Percentiles rank a stretch among this genome's conserved stretches.
These are phyloP conservation scores for Physocladia obscura DNA, from an alignment of 192 early-diverging fungal species.

Conservation along the genomic window DNA sequence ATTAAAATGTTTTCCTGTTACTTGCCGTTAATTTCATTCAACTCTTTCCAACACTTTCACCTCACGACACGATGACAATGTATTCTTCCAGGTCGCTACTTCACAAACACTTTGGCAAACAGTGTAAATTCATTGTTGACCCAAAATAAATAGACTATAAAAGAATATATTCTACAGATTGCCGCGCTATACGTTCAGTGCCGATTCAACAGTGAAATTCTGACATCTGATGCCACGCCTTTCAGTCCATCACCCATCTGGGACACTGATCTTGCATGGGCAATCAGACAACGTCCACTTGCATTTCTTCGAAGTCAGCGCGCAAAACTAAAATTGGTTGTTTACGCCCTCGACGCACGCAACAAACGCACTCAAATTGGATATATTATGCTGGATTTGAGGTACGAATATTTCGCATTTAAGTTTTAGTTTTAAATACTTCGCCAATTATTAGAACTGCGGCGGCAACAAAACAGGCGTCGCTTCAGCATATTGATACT, in stretches of 20 bases:
- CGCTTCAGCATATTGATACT: slow-evolving; percentile 13
- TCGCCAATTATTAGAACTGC: not conserved
- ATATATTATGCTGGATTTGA: slow-evolving; percentile 58
- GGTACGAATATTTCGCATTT: slow-evolving; percentile 32
- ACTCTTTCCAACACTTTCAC: too few species aligned
- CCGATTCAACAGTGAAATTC: slow-evolving; percentile 64
- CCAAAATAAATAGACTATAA: too few species aligned
- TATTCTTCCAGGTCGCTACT: too few species aligned
- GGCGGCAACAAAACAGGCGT: not conserved
- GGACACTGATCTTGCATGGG: slow-evolving; percentile 65
- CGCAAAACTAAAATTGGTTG: slow-evolving; percentile 48
- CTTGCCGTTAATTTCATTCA: too few species aligned
- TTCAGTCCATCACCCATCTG: slow-evolving; percentile 45
- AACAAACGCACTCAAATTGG: slow-evolving; percentile 44
- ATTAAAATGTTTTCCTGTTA: too few species aligned
- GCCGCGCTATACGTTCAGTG: slow-evolving; percentile 58
- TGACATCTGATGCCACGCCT: slow-evolving; percentile 54
- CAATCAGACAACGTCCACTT: slow-evolving; percentile 18
- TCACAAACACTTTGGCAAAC: too few species aligned
- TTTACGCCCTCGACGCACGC: slow-evolving; percentile 37
- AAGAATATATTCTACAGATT: too few species aligned
- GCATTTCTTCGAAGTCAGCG: slow-evolving; percentile 16
- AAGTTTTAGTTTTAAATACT: not conserved
- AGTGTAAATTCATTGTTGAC: too few species aligned
- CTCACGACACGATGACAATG: too few species aligned